Base-by-base conservation (phyloP, 805 yeast genomes). In the Kregervanrija pseudodelftensis region DNA sequence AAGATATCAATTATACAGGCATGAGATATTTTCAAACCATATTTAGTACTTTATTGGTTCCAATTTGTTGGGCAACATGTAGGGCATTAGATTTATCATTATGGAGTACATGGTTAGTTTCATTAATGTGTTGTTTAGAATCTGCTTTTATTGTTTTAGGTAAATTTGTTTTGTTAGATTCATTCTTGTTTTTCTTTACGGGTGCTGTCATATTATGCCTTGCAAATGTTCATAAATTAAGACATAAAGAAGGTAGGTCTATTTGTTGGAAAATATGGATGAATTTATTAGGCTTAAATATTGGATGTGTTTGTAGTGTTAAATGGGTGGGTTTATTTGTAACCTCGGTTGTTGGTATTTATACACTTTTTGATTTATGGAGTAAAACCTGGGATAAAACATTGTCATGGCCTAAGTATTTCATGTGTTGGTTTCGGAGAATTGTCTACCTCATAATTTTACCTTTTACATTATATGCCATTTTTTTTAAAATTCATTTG, bases 281-380 rank as follows among this genome's bases (percentile, higher is more conserved):
- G 62, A 45, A 69, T 4, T 44, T 78, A 2, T 73, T 84, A 1
- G 95, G 95, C 10, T 17, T 80, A 1, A 76, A 85, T 7, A 74
- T 85, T 45, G 95, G 95, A 0, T 84, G 90, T 63, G 95, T 84
- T 5, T 84, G 90, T 55, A 80, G 89, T 37, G 86, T 84, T 9
- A 85, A 85, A 63, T 84, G 90, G 93, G 95, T 85, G 12, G 95
- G 95, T 4, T 61, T 85, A 30, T 85, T 93, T 58, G 86, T 87
- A 49, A 91, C 95, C 46, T 65, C 88, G 13, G 68, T 89, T 50
- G 89, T 93, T 45, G 99, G 99, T 40, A 76, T 88, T 50, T 87
- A 91, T 66, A 89, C 96, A 16, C 72, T 86, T 35, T 83, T 79
- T 43, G 97, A 93, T 57, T 71, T 93, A 57, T 93, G 97, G 95